These are phyloP conservation scores for Themeda triandra DNA, from an alignment of 176 grass and related monocot genomes.

Conservation along the genomic window DNA sequence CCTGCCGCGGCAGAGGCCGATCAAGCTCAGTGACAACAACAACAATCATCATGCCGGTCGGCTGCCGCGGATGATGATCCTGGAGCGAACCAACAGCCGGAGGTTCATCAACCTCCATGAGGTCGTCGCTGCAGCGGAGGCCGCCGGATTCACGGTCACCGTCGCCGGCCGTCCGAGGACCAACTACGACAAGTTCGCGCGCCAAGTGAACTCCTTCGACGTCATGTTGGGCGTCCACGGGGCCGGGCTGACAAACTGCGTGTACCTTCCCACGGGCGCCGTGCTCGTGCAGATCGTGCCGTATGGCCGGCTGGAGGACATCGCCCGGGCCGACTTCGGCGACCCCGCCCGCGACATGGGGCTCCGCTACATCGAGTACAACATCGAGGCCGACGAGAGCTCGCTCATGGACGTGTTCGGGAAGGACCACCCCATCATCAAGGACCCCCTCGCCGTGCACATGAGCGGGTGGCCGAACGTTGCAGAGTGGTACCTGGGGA, in stretches of 20 bases:
- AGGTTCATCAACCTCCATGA: slow-evolving; percentile 49
- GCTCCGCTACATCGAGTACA: slow-evolving; percentile 60
- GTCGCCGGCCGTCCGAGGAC: slow-evolving; percentile 27
- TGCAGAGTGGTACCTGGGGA: slow-evolving; percentile 66
- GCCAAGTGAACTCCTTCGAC: slow-evolving; percentile 59
- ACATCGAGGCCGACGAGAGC: slow-evolving; percentile 55
- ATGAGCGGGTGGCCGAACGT: slow-evolving; percentile 54
- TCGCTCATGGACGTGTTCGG: slow-evolving; percentile 52
- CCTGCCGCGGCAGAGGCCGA: slow-evolving; percentile 34
- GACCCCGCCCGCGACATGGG: slow-evolving; percentile 61
- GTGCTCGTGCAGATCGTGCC: slow-evolving; percentile 69
- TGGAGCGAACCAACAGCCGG: slow-evolving; percentile 39
- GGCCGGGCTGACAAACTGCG: slow-evolving; percentile 61
- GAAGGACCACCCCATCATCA: slow-evolving; percentile 62
- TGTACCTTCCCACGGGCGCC: slow-evolving; percentile 56
- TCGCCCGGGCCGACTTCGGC: slow-evolving; percentile 53
- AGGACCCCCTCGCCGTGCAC: slow-evolving; percentile 53
- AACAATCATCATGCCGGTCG: not conserved
- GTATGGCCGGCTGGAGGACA: slow-evolving; percentile 51
- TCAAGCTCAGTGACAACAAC: slow-evolving; percentile 10
- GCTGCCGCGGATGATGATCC: slow-evolving; percentile 51
- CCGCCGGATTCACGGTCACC: slow-evolving; percentile 39
- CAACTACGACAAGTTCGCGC: slow-evolving; percentile 30
- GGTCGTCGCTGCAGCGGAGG: slow-evolving; percentile 30
- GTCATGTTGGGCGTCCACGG: slow-evolving; percentile 63